Conservation (phyloP, 2,329 filamentous ascomycete genomes). For the Neoarthrinium moseri region DNA sequence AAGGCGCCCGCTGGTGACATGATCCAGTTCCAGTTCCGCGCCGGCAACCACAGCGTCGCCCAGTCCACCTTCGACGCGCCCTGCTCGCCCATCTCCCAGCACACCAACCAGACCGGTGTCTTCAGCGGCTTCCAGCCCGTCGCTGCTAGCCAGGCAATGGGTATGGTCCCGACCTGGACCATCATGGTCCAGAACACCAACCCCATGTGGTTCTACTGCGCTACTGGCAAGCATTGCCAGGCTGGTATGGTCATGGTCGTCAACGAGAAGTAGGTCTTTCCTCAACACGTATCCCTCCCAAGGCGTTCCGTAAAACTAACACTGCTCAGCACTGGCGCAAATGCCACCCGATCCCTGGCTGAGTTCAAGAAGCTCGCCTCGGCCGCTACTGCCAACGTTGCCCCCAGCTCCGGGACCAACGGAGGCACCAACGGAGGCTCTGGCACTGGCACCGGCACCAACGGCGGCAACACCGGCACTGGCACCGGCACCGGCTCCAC, state of each 20-base stretch:
- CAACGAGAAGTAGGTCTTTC: conserved; percentile 63
- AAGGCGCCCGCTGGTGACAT: conserved; percentile 60
- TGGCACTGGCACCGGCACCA: conserved; percentile 12
- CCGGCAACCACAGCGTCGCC: conserved; percentile 74
- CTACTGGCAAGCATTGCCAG: conserved; percentile 72
- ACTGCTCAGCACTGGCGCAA: conserved; percentile 42
- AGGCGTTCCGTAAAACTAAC: background rate
- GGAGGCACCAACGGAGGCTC: conserved; percentile 17
- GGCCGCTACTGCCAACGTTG: conserved; percentile 27
- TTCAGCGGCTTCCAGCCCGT: conserved; percentile 67
- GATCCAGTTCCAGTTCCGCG: conserved; percentile 66
- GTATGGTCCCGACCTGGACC: conserved; percentile 66
- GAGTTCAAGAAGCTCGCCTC: conserved; percentile 44
- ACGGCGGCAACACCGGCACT: conserved; percentile 21
- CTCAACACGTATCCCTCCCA: conserved; percentile 5
- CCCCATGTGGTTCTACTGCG: conserved; percentile 80
- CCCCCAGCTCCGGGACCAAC: conserved; percentile 18
- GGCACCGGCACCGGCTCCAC: conserved; percentile 13
- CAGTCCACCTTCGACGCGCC: conserved; percentile 74
- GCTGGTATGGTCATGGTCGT: conserved; percentile 74
- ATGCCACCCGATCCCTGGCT: conserved; percentile 49
- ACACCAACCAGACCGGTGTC: conserved; percentile 57
- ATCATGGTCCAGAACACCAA: conserved; percentile 66
- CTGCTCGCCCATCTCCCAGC: conserved; percentile 59
- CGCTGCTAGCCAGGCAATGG: conserved; percentile 45